Base-by-base conservation (phyloP, 352 stramenopile species). In the Globisporangium sylvaticum region DNA sequence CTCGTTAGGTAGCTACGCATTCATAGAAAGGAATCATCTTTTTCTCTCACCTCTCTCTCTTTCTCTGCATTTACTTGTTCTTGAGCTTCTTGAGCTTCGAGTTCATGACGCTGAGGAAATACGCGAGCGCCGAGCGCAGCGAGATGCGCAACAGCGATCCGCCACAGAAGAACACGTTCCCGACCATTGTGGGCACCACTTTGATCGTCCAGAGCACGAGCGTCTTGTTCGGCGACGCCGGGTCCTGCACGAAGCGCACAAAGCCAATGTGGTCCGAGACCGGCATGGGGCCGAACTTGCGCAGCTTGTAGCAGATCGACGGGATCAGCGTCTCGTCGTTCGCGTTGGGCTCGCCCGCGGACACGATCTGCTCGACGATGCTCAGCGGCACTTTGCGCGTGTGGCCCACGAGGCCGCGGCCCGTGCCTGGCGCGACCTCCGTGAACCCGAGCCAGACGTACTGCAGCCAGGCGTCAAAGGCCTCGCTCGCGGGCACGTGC, bases 341-440 rank as follows among this genome's bases (percentile, higher is more conserved):
- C 10, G 58, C 56, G 44, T 5, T n/a, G 12, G 78, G 80, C 29
- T 80, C 25, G 20, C 85, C 85, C 1, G 57, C 81, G 6, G 78
- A 85, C 34, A 93, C 34, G 62, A 93, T 93, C 59, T 91, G 74
- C 59, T 91, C 83, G 62, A 81, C 70, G 31, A 91, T 76, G 14
- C 83, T 81, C 15, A 91, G 66, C 46, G 78, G 65, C 42, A 79
- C 71, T 7, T 64, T 25, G 10, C 82, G 83, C 57, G 81, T 65
- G 61, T 88, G 70, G n/a, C 85, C 85, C 4, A 88, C 77, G 57
- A 77, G 75, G 2, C 85, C 83, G 58, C 83, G 76, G 0, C 85
- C 83, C 3, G n/a, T 37, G 10, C 85, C 85, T 10, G 77, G 71
- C n/a, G 74, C 69, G 27, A 85, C n/a, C 53, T 91, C 76, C 22